These are phyloP conservation scores for Sisymbrium irio DNA, from an alignment of 345 rosid species.

Conservation along the genomic window DNA sequence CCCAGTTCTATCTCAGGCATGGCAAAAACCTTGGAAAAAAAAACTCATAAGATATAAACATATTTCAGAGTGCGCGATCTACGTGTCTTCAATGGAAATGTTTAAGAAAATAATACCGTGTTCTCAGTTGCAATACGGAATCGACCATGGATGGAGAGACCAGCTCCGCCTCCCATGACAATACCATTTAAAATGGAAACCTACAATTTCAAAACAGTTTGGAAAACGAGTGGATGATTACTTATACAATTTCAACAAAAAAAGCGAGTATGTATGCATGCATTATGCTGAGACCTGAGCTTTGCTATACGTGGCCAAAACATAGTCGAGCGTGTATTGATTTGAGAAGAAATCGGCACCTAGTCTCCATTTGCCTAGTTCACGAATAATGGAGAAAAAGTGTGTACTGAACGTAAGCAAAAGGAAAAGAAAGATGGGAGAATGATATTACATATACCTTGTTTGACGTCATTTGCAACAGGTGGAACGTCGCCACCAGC, in stretches of 20 bases:
- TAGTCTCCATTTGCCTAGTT: slow-evolving; percentile 54
- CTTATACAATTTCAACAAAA: too few relatives aligned
- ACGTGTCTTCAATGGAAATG: not conserved
- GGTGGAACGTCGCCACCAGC: slow-evolving; percentile 83
- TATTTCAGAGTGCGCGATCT: not conserved
- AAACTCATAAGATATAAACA: slow-evolving; percentile 2
- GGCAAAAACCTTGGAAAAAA: slow-evolving; percentile 58
- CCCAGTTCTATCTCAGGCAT: slow-evolving; percentile 88
- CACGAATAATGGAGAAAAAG: slow-evolving; percentile 21
- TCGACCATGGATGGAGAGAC: slow-evolving; percentile 69
- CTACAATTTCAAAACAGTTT: too few relatives aligned
- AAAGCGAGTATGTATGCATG: too few relatives aligned
- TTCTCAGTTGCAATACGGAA: slow-evolving; percentile 86
- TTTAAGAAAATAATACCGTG: slow-evolving; percentile 41
- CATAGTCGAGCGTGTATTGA: slow-evolving; percentile 54
- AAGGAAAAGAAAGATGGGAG: not conserved
- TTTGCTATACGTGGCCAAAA: slow-evolving; percentile 70
- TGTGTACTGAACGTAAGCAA: not conserved
- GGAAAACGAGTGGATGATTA: too few relatives aligned
- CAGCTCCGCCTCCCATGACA: slow-evolving; percentile 90
- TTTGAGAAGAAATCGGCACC: slow-evolving; percentile 45
- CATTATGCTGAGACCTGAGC: slow-evolving; percentile 25
- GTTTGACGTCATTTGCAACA: slow-evolving; percentile 13
- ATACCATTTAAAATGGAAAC: slow-evolving; percentile 59
- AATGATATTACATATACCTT: not conserved